Percentiles rank a stretch among this genome's conserved stretches.
Evolutionary conservation across 805 yeast genomes (phyloP).

Genomic region (Groenewaldozyma tartarivorans): DNA sequence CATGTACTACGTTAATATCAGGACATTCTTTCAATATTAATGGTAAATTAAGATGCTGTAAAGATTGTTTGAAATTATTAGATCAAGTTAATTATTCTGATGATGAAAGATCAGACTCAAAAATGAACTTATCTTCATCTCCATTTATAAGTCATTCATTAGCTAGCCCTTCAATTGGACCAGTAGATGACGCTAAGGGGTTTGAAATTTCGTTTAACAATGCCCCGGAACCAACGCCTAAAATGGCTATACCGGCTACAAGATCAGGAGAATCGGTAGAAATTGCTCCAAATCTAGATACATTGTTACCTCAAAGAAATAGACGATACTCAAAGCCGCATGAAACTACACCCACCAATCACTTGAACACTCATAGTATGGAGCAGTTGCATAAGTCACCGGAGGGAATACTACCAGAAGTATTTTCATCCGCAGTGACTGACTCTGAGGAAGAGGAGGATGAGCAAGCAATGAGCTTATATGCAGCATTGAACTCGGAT

Average conservation of each 20-base stretch:
- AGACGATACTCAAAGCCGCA: neutral
- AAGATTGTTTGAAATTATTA: conserved; percentile 53
- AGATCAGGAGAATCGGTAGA: conserved; percentile 72
- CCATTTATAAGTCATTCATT: neutral
- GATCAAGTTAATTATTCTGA: conserved; percentile 45
- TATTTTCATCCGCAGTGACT: neutral
- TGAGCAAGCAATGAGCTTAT: conserved; percentile 18
- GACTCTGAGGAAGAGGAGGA: conserved; percentile 16
- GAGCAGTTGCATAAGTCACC: neutral
- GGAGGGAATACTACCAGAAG: neutral
- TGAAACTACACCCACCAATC: neutral
- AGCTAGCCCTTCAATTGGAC: neutral
- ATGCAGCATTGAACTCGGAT: conserved; percentile 12
- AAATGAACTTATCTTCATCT: neutral
- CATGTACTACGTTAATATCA: conserved; percentile 64
- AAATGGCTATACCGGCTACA: conserved; percentile 75
- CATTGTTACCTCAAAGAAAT: neutral
- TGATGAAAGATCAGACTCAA: neutral
- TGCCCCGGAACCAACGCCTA: conserved; percentile 45
- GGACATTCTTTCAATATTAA: conserved; percentile 54
- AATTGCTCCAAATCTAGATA: conserved; percentile 28
- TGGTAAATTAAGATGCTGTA: conserved; percentile 71
- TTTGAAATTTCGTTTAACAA: conserved; percentile 21
- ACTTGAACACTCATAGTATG: neutral
- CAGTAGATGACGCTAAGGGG: conserved; percentile 14